Percentiles rank a stretch among this genome's conserved stretches.
Evolutionary conservation across 2,329 filamentous ascomycete species (phyloP).

Genomic region (Sporothrix curviconia): DNA sequence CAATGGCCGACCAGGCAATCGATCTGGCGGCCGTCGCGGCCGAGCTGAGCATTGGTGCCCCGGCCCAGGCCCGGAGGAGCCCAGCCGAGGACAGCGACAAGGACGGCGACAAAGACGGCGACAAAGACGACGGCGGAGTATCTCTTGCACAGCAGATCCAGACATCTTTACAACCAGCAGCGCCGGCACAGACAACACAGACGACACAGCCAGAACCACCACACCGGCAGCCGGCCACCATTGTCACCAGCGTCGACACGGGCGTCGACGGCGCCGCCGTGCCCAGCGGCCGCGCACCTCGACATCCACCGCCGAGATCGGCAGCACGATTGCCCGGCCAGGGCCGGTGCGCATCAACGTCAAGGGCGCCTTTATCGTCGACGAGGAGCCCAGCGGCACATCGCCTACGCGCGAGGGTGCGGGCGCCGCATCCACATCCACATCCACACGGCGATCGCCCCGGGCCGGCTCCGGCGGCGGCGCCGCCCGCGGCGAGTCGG

Average conservation of each 20-base stretch:
- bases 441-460: too few relatives aligned
- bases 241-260: background rate
- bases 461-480: background rate
- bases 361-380: slow-evolving; percentile 91
- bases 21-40: slow-evolving; percentile 4
- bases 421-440: too few relatives aligned
- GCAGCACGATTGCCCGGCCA: slow-evolving; percentile 55
- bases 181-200: background rate
- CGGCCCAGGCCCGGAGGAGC: background rate
- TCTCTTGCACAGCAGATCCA: background rate
- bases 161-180: background rate
- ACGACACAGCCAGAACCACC: background rate
- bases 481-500: slow-evolving; percentile 32
- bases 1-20: slow-evolving; percentile 1
- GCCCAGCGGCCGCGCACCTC: slow-evolving; percentile 30
- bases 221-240: background rate
- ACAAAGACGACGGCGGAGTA: slow-evolving; percentile 3
- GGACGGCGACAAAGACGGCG: background rate
- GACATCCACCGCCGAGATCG: slow-evolving; percentile 51
- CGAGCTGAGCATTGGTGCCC: background rate
- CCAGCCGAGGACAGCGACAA: background rate
- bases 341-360: slow-evolving; percentile 90
- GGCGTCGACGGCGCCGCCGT: background rate
- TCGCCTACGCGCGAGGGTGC: slow-evolving; percentile 15
- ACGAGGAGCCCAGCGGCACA: slow-evolving; percentile 55